phyloP scores from a whole-genome alignment of 2,329 filamentous ascomycete genomes.

The Byssoonygena ceratinophila region DNA sequence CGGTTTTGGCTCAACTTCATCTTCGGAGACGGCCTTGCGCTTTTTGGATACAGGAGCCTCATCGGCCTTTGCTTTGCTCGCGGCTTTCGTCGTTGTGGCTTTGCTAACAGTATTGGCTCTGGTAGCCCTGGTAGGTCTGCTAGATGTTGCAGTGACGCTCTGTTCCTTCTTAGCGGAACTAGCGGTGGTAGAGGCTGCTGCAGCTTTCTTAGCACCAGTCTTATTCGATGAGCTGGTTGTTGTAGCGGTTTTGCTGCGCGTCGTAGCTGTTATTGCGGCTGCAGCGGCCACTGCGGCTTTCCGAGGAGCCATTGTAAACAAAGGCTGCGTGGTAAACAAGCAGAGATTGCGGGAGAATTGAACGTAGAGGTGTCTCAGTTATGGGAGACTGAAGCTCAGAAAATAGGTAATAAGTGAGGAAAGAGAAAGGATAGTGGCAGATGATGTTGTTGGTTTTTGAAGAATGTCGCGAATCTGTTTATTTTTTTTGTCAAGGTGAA shows the following conservation, averaged over 20 bases:
- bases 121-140: background rate
- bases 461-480: too few relatives aligned
- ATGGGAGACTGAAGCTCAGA: background rate
- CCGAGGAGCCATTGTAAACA: constrained; percentile 6
- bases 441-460: too few relatives aligned
- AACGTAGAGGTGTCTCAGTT: background rate
- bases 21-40: constrained; percentile 15
- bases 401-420: too few relatives aligned
- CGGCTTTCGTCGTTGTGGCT: background rate
- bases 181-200: constrained; percentile 1
- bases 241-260: constrained; percentile 3
- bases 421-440: too few relatives aligned
- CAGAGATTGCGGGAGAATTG: background rate
- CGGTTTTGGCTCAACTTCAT: constrained; percentile 12
- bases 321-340: too few relatives aligned
- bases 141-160: background rate
- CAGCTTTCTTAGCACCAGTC: constrained; percentile 10
- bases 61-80: constrained; percentile 3
- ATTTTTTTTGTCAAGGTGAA: too few relatives aligned
- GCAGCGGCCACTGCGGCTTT: constrained; percentile 7
- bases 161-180: too few relatives aligned
- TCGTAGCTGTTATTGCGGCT: background rate
- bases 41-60: constrained; percentile 5
- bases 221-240: constrained; percentile 6
- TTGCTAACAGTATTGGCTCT: background rate